Percentiles rank a stretch among this genome's conserved stretches.
Conservation (phyloP, 176 grass and related monocot genomes). For the Zoysia pacifica region DNA sequence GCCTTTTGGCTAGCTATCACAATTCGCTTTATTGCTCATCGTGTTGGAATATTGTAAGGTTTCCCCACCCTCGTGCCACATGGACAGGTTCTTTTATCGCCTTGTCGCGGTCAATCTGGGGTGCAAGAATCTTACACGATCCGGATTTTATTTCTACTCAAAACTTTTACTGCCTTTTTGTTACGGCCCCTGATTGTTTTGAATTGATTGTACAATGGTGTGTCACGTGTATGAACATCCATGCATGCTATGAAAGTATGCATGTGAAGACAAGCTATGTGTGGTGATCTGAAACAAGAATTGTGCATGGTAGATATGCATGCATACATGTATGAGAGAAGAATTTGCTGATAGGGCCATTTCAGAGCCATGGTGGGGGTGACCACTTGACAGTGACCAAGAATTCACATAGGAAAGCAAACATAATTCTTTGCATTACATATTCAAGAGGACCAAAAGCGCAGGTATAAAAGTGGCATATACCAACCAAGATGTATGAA, state of each 20-base stretch:
- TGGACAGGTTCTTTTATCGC: constrained; percentile 41
- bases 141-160: constrained; percentile 38
- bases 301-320: not conserved
- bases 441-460: not conserved
- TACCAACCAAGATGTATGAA: constrained; percentile 27
- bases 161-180: constrained; percentile 18
- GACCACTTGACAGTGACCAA: not conserved
- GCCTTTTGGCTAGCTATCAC: not conserved
- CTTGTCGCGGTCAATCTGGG: constrained; percentile 39
- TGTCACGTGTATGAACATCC: constrained; percentile 13
- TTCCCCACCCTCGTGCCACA: constrained; percentile 30
- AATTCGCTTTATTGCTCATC: not conserved
- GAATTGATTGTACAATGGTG: not conserved
- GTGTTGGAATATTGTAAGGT: constrained; percentile 31
- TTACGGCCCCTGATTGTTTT: not conserved
- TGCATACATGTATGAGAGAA: constrained; percentile 20
- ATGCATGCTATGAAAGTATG: not conserved
- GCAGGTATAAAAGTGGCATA: constrained; percentile 36
- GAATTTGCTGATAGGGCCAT: constrained; percentile 29
- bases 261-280: not conserved
- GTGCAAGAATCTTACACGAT: constrained; percentile 42
- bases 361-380: constrained; percentile 6
- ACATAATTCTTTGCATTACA: not conserved
- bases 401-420: not conserved
- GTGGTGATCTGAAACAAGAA: not conserved